Evolutionary conservation across 768 basidiomycete species (phyloP), one percentile per base, ranked within the genome.

Genomic region (Leccinum sublutescens): DNA sequence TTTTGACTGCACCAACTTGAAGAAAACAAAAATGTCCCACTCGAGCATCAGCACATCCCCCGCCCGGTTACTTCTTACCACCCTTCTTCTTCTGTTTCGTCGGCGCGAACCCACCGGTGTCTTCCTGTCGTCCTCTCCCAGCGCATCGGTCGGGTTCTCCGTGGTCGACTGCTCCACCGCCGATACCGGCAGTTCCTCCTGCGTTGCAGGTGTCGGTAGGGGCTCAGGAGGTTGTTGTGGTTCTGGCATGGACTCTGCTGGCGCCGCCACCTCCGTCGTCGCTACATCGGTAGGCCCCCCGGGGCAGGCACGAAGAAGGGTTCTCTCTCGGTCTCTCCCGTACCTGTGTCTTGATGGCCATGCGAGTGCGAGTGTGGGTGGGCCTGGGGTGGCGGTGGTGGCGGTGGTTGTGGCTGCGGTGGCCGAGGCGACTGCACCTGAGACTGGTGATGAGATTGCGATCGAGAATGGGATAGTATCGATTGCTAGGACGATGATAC

Each of bases 41-140:
- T 38, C 43, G 31, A 33, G 9, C 47, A 36, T 14, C 15, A 17
- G 36, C 19, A 3, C 38, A 53, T 48, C 57, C 19, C 11, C 5
- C 54, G 4, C 48, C 47, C 5, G 10, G 6, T 40, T 49, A 50
- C 51, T 53, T 45, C 59, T 62, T 64, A 3, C 1, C n/a, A 15
- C 2, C 5, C 19, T 66, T 65, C 36, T 43, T 52, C 14, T 54
- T 50, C 4, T 55, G 36, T 1, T 12, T 0, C 23, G 23, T 0
- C 36, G 2, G 21, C 34, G 14, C 34, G 5, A 23, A 21, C 12
- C 8, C 17, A 10, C 23, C 23, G 23, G 27, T 27, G 27, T 51
- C 60, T 1, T 54, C 63, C 50, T 0, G 34, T 45, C 52, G 2
- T 63, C 63, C 0, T 66, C 67, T n/a, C 5, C 64, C 3, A 0